These are phyloP conservation scores for Aspergillus pseudonomiae DNA, from an alignment of 2,329 filamentous ascomycete species.

Conservation along the genomic window DNA sequence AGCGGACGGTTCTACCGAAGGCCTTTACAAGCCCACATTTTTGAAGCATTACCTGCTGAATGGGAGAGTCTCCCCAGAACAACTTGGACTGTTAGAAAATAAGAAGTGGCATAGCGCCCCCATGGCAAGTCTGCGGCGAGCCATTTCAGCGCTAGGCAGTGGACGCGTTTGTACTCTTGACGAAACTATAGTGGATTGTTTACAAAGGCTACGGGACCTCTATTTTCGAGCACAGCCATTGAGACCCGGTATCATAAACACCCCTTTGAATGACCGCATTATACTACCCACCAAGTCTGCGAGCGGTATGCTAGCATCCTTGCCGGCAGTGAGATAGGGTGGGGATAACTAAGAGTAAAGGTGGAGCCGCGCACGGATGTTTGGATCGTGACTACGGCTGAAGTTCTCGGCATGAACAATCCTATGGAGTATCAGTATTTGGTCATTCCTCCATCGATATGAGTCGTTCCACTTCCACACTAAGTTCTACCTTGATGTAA, in stretches of 20 bases:
- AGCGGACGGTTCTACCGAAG: background rate
- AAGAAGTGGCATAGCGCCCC: background rate
- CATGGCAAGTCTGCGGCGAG: background rate
- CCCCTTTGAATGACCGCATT: too few species aligned
- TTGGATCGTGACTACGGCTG: background rate
- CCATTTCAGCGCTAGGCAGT: background rate
- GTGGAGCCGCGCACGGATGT: background rate
- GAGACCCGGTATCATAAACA: too few species aligned
- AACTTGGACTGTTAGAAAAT: background rate
- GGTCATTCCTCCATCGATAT: background rate
- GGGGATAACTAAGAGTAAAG: too few species aligned
- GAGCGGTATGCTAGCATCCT: too few species aligned
- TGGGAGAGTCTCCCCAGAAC: background rate
- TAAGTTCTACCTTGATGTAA: too few species aligned
- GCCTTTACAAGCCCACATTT: background rate
- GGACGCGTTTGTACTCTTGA: background rate
- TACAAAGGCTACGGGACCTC: too few species aligned
- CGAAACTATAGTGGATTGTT: too few species aligned
- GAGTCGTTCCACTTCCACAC: too few species aligned
- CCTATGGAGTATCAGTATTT: background rate
- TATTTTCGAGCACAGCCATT: too few species aligned
- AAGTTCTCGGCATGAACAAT: background rate
- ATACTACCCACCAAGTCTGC: too few species aligned
- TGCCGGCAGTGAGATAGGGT: too few species aligned
- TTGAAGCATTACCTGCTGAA: background rate